These are phyloP conservation scores for Pichia inconspicua DNA, from an alignment of 1,139 yeast genomes.

Conservation along the genomic window DNA sequence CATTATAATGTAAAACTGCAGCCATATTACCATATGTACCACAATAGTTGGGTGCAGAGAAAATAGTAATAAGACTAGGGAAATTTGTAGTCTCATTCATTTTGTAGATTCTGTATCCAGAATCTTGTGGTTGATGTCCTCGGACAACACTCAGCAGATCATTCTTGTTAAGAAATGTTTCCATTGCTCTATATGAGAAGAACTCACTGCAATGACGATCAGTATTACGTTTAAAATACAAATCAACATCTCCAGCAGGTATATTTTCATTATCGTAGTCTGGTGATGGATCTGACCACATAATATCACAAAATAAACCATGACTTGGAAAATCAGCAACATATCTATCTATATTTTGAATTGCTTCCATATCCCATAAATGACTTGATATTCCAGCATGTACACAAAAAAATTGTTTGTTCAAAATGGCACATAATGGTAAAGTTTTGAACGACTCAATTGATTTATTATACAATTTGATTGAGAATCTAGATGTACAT, in stretches of 20 bases:
- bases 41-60: conserved; percentile 95
- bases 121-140: conserved; percentile 92
- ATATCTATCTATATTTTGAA: conserved; percentile 63
- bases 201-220: conserved; percentile 92
- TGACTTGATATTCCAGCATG: conserved; percentile 91
- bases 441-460: conserved; percentile 76
- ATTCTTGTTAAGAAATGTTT: conserved; percentile 63
- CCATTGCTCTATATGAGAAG: conserved; percentile 89
- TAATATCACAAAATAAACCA: conserved; percentile 88
- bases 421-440: conserved; percentile 79
- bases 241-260: conserved; percentile 45
- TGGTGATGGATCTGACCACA: conserved; percentile 94
- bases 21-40: conserved; percentile 87
- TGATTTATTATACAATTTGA: conserved; percentile 68
- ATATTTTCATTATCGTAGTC: conserved; percentile 41
- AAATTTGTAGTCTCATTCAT: conserved; percentile 79
- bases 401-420: conserved; percentile 71
- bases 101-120: conserved; percentile 83
- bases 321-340: conserved; percentile 75
- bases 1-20: conserved; percentile 82
- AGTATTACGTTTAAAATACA: conserved; percentile 67
- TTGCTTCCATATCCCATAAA: conserved; percentile 61
- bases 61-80: conserved; percentile 85
- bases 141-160: conserved; percentile 73
- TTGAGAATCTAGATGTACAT: conserved; percentile 80